Percentiles rank a stretch among this genome's conserved stretches.
phyloP scores from a whole-genome alignment of 2,329 filamentous ascomycete genomes.

The Aotearoamyces nothofagi region DNA sequence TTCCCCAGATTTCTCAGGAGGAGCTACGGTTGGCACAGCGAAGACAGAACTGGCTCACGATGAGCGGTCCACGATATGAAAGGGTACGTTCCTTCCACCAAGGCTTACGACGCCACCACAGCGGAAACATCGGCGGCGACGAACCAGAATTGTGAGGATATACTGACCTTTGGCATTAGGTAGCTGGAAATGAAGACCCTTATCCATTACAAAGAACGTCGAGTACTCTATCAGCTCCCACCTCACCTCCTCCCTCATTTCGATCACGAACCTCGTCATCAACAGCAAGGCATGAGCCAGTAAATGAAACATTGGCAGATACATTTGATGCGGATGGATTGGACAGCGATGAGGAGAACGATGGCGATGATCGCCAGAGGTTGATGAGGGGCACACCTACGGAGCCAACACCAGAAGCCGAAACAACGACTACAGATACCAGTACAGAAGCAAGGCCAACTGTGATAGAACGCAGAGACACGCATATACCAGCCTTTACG shows the following conservation, averaged over 20 bases:
- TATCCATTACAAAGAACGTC: too few relatives aligned
- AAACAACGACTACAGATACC: slow-evolving; percentile 11
- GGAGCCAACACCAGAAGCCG: slow-evolving; percentile 14
- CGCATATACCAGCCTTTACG: slow-evolving; percentile 14
- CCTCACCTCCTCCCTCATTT: slow-evolving; percentile 68
- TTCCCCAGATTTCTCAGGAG: too few relatives aligned
- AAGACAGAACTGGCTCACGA: too few relatives aligned
- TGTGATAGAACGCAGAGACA: slow-evolving; percentile 12
- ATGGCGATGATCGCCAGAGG: slow-evolving; percentile 69
- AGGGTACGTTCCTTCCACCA: too few relatives aligned
- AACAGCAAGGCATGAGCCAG: slow-evolving; percentile 33
- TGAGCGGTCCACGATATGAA: too few relatives aligned
- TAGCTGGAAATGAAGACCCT: too few relatives aligned
- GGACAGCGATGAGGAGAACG: slow-evolving; percentile 54
- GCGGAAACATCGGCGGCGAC: too few relatives aligned
- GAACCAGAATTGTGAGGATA: too few relatives aligned
- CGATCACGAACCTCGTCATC: slow-evolving; percentile 67
- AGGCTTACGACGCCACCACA: too few relatives aligned
- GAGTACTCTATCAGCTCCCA: slow-evolving; percentile 11
- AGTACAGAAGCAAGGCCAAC: slow-evolving; percentile 7
- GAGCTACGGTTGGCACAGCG: too few relatives aligned
- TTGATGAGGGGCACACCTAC: slow-evolving; percentile 52
- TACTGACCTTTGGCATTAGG: too few relatives aligned
- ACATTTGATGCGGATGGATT: slow-evolving; percentile 79
- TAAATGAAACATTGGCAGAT: slow-evolving; percentile 75